These are phyloP conservation scores for Berkeleyomyces basicola DNA, from an alignment of 2,329 filamentous ascomycete genomes.

Conservation along the genomic window DNA sequence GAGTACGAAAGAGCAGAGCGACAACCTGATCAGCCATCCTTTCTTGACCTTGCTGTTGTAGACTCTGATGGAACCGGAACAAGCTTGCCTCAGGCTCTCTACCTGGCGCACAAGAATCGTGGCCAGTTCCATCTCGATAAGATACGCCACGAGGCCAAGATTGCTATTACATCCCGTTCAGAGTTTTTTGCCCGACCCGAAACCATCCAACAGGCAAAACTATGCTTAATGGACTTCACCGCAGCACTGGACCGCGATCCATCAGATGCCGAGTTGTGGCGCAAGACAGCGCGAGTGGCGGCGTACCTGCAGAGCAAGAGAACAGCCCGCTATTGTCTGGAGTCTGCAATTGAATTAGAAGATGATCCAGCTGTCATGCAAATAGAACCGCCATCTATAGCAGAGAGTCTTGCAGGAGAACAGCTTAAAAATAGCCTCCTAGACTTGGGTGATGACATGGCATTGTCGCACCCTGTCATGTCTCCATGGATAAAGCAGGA, in stretches of 20 bases:
- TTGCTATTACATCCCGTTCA: conserved; percentile 16
- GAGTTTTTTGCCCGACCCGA: conserved; percentile 24
- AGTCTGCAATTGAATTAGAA: conserved; percentile 49
- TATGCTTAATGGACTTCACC: conserved; percentile 39
- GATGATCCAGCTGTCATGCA: conserved; percentile 48
- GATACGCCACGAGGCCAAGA: conserved; percentile 36
- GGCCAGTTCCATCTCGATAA: conserved; percentile 79
- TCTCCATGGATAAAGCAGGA: conserved; percentile 35
- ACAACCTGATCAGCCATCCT: conserved; percentile 28
- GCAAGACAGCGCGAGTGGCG: conserved; percentile 40
- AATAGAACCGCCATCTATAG: conserved; percentile 44
- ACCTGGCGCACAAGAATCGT: conserved; percentile 88
- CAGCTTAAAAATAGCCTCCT: conserved; percentile 40
- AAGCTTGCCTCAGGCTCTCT: conserved; percentile 67
- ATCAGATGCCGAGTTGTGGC: conserved; percentile 51
- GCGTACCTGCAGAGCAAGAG: conserved; percentile 39
- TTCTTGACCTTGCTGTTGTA: conserved; percentile 23
- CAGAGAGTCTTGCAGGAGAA: conserved; percentile 46
- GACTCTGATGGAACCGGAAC: conserved; percentile 34
- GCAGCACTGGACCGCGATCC: conserved; percentile 47
- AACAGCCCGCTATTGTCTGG: conserved; percentile 44
- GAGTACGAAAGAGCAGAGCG: conserved; percentile 61
- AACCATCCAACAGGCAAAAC: conserved; percentile 24
- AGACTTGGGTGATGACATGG: conserved; percentile 36
- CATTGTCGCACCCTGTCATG: conserved; percentile 45